Evolutionary conservation across 495 filamentous ascomycete genomes (phyloP), one percentile per base, ranked within the genome.

Genomic region (Extremus antarcticus): DNA sequence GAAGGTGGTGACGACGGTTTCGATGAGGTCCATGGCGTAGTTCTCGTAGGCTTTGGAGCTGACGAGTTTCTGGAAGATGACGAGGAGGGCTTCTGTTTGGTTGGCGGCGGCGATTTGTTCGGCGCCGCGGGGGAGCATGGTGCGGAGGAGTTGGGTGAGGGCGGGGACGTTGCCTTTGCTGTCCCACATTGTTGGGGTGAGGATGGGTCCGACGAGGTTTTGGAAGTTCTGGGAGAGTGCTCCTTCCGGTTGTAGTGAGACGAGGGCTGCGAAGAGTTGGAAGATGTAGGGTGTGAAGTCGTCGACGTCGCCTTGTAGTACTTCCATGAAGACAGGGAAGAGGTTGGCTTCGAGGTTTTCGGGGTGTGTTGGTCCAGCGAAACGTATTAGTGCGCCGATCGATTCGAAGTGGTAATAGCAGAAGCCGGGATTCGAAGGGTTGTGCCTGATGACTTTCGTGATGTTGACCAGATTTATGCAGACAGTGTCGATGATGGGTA

Each of bases 331-430:
- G 0, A 89, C 86, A 20, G 75, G 67, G 68, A 90, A 92, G 16
- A 99, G 75, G 25, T 78, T 76, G 40, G 78, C 75, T 63, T 97
- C 86, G 23, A 99, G 73, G 62, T 85, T 85, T 22, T 78, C 77
- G 21, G 82, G 81, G 56, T 85, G 80, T 22, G 76, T 73, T 35
- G 81, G 79, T 52, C 78, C 87, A 56, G 80, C 80, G 63, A 83
- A 90, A 57, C 82, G 85, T 59, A 97, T 88, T 46, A 99, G 78
- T n/a, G 92, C 90, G n/a, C 92, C 94, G 45, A 97, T 68, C 1
- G 86, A 84, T 70, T 99, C 94, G 54, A 99, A 99, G 66, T 94
- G 88, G 70, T 89, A 99, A 71, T 99, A 96, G 70, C 94, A 95
- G 70, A 99, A 99, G 16, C 90, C 79, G 1, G 94, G 94, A 69